Conservation (phyloP, 73 alveolate genomes). For the Paraurostyla sp. region DNA sequence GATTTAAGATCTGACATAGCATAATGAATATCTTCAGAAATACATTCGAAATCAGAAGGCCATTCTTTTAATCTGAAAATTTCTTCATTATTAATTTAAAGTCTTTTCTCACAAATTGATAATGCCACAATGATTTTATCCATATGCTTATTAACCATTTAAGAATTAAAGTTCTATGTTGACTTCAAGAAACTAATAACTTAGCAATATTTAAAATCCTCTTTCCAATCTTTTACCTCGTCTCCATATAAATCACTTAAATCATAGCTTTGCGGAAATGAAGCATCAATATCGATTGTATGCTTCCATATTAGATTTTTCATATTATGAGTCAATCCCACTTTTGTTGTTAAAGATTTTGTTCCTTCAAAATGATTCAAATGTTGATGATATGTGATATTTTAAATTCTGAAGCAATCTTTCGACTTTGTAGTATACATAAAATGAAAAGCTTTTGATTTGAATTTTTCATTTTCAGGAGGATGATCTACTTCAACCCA, state of each 20-base stretch:
- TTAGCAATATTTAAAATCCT: slow-evolving; percentile 53
- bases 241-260: slow-evolving; percentile 62
- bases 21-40: slow-evolving; percentile 48
- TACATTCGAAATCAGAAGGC: not conserved
- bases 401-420: slow-evolving; percentile 53
- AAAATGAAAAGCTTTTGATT: slow-evolving; percentile 59
- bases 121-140: slow-evolving; percentile 43
- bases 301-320: slow-evolving; percentile 60
- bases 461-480: slow-evolving; percentile 61
- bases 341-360: slow-evolving; percentile 65
- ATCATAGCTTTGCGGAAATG: slow-evolving; percentile 51
- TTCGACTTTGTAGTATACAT: slow-evolving; percentile 63
- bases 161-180: not conserved
- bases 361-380: slow-evolving; percentile 60
- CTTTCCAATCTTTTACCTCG: slow-evolving; percentile 53
- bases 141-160: not conserved
- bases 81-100: not conserved
- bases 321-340: slow-evolving; percentile 69
- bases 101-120: slow-evolving; percentile 19
- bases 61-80: slow-evolving; percentile 8
- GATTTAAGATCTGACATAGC: slow-evolving; percentile 16
- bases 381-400: not conserved
- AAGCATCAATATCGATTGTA: slow-evolving; percentile 45
- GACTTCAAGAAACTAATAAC: slow-evolving; percentile 6
- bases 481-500: slow-evolving; percentile 66